Base-by-base conservation (phyloP, 495 filamentous ascomycete species). In the Tuber borchii region DNA sequence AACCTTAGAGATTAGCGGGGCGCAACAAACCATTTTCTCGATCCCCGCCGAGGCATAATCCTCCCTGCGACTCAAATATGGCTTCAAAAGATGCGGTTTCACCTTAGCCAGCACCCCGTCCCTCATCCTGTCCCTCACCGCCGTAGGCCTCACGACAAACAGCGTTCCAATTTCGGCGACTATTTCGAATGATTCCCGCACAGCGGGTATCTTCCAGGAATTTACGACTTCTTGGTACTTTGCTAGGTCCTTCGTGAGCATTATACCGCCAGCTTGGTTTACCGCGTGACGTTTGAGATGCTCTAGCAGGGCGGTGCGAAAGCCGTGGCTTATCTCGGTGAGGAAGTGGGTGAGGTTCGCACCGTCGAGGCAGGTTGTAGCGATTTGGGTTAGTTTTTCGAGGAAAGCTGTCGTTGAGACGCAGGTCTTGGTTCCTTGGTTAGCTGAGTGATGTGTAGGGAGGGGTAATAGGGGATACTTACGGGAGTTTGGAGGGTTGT, bases 281-380 rank as follows among this genome's bases (percentile, higher is more conserved):
- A 98, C 93, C 69, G 88, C 88, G 85, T 96, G 98, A 78, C 92
- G 93, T 81, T 95, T 97, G 85, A 98, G 92, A 85, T 99, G 96
- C 77, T 94, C 92, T 71, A 98, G 89, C 34, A 99, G 86, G 2
- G 94, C 86, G 44, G 84, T 85, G 75, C 93, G 91, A 42, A 95
- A 87, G 71, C 91, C 91, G 16, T 92, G 83, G 37, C 93, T 94
- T 40, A 98, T 90, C 85, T 98, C 96, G 20, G 89, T 90, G 75
- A 90, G 87, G 79, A 98, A 91, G 48, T 90, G 85, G 39, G 90
- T 88, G 8, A 95, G 86, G 81, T 97, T 98, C 51, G 89, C 86
- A 14, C 91, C 89, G 83, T 93, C 91, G 72, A 99, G 86, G 10
- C 93, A 90, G 71, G 88, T 87, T 26, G 88, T 83, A 14, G 89